Conservation (phyloP, 2,329 filamentous ascomycete genomes). For the Aureobasidium melanogenum region DNA sequence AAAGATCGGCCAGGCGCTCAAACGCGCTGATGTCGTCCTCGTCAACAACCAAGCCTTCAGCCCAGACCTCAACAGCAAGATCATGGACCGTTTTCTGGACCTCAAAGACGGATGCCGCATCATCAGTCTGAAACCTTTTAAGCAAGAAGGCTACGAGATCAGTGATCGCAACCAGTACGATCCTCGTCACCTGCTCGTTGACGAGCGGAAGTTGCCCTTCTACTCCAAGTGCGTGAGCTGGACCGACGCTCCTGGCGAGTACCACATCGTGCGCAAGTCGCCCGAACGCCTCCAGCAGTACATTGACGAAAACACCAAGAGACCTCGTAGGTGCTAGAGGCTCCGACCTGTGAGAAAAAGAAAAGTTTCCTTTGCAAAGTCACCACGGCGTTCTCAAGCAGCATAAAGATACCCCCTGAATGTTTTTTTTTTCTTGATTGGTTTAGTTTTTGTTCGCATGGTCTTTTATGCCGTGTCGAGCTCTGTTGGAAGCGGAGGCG, state of each 20-base stretch:
- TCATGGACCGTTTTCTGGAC: constrained; percentile 86
- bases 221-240: constrained; percentile 71
- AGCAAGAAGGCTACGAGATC: constrained; percentile 68
- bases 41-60: constrained; percentile 98
- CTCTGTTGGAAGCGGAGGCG: neutral
- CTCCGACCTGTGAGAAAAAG: neutral
- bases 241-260: constrained; percentile 75
- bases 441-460: neutral
- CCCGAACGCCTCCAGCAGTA: constrained; percentile 4
- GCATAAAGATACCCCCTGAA: constrained; percentile 5
- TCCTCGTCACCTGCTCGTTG: constrained; percentile 70
- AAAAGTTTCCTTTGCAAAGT: neutral
- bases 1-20: constrained; percentile 62
- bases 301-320: neutral
- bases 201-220: constrained; percentile 61
- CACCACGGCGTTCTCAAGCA: neutral
- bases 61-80: constrained; percentile 70
- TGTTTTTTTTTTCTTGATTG: neutral
- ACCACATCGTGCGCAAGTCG: constrained; percentile 73
- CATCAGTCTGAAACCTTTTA: constrained; percentile 86
- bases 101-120: constrained; percentile 84
- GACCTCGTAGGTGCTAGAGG: neutral
- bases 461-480: neutral
- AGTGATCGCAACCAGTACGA: constrained; percentile 67
- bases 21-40: constrained; percentile 84